phyloP scores from a whole-genome alignment of 306 rosid genomes.

The Acacia acuminata region DNA sequence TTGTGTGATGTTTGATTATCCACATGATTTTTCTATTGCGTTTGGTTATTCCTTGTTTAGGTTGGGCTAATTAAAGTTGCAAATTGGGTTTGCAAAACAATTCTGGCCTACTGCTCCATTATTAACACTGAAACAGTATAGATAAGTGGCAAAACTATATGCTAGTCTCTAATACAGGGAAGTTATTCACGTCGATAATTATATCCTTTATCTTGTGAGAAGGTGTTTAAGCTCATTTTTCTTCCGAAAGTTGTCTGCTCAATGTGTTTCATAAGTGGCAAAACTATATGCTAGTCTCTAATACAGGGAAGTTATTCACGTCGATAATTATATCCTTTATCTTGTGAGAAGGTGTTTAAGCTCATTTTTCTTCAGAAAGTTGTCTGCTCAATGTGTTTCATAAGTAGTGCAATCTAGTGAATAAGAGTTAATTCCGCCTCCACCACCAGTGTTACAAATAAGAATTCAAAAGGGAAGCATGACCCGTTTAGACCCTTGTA shows the following conservation, averaged over 20 bases:
- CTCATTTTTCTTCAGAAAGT: background rate
- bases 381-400: background rate
- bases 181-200: background rate
- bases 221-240: background rate
- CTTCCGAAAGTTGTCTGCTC: background rate
- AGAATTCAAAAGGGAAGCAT: background rate
- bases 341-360: background rate
- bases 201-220: background rate
- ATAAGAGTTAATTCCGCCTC: background rate
- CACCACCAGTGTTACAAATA: background rate
- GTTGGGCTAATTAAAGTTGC: background rate
- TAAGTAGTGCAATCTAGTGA: background rate
- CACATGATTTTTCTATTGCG: conserved; percentile 40
- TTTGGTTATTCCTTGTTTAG: background rate
- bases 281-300: background rate
- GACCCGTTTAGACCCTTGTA: background rate
- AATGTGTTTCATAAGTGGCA: background rate
- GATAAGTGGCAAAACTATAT: background rate
- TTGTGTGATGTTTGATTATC: background rate
- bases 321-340: background rate
- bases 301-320: background rate
- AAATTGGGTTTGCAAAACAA: background rate
- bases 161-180: background rate
- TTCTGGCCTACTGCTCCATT: background rate
- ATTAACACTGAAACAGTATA: background rate